Percentiles rank a stretch among this genome's conserved stretches.
phyloP scores from a whole-genome alignment of 768 basidiomycete genomes.

The Neoboletus subvelutipes region DNA sequence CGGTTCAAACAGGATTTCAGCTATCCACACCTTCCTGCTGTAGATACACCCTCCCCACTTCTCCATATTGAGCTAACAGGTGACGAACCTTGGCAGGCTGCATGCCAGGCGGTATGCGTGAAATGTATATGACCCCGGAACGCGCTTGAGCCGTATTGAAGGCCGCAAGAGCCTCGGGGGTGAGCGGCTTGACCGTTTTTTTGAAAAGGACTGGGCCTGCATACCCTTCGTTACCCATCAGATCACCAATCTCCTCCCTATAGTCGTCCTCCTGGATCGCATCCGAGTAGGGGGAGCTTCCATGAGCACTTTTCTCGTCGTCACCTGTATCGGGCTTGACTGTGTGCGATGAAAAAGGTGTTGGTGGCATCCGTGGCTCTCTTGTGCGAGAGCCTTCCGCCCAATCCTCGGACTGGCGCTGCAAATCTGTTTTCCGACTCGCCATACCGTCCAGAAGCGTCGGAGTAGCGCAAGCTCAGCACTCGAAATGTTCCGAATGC shows the following conservation, averaged over 20 bases:
- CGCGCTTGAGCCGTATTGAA: conserved; percentile 72
- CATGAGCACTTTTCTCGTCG: not conserved
- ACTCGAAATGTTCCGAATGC: not conserved
- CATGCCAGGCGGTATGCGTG: conserved; percentile 97
- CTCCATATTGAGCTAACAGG: conserved; percentile 86
- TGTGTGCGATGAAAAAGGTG: not conserved
- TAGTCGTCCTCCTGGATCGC: conserved; percentile 29
- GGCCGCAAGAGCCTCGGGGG: conserved; percentile 68
- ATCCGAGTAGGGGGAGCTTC: not conserved
- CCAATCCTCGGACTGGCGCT: not conserved
- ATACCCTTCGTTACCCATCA: conserved; percentile 59
- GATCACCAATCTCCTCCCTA: conserved; percentile 21
- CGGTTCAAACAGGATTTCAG: not conserved
- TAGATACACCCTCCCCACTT: conserved; percentile 88
- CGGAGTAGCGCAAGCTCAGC: not conserved
- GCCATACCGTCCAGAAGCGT: conserved; percentile 2
- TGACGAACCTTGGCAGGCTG: conserved; percentile 94
- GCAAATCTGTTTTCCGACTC: not conserved
- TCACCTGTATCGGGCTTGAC: not conserved
- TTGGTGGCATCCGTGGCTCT: not conserved
- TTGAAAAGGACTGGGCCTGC: conserved; percentile 40
- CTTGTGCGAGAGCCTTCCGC: not conserved
- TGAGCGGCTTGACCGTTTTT: conserved; percentile 70
- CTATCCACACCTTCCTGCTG: conserved; percentile 80
- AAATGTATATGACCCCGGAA: conserved; percentile 91